Evolutionary conservation across 805 yeast genomes (phyloP).

Genomic region (Wickerhamiella musiphila): DNA sequence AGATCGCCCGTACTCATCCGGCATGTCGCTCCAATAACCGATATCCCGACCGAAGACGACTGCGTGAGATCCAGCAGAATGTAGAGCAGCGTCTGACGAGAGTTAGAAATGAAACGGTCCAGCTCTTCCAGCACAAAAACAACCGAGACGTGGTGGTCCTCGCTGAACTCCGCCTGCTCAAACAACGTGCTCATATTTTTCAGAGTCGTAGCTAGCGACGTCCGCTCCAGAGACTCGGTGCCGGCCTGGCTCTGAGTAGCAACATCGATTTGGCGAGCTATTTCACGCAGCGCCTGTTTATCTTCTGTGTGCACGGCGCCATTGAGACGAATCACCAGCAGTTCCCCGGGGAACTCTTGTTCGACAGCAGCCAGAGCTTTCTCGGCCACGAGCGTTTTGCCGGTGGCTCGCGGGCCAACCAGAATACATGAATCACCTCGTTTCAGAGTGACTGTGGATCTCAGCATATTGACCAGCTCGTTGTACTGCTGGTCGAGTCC

Average conservation of each 20-base stretch:
- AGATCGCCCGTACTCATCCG: constrained; percentile 61
- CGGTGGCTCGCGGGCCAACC: constrained; percentile 66
- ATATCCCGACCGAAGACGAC: constrained; percentile 47
- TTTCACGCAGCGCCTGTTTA: constrained; percentile 60
- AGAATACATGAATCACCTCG: constrained; percentile 72
- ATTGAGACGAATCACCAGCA: constrained; percentile 44
- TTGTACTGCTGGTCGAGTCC: too few species aligned
- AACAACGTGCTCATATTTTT: constrained; percentile 4
- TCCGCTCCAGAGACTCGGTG: constrained; percentile 17
- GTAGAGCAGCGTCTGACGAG: constrained; percentile 70
- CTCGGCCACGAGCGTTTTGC: constrained; percentile 51
- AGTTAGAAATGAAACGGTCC: constrained; percentile 54
- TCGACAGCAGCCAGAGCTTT: constrained; percentile 34
- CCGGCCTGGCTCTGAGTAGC: constrained; percentile 16
- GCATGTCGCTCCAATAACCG: constrained; percentile 66
- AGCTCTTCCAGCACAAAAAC: constrained; percentile 73
- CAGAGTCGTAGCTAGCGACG: constrained; percentile 14
- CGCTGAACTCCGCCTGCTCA: constrained; percentile 14
- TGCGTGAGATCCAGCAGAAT: constrained; percentile 80
- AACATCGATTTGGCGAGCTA: constrained; percentile 65
- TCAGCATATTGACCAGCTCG: too few species aligned
- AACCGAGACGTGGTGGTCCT: constrained; percentile 31
- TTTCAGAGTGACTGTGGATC: constrained; percentile 43
- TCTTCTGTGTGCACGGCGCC: constrained; percentile 66
- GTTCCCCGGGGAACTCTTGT: constrained; percentile 26